phyloP scores from a whole-genome alignment of 2,329 filamentous ascomycete species.

The Canariomyces notabilis region DNA sequence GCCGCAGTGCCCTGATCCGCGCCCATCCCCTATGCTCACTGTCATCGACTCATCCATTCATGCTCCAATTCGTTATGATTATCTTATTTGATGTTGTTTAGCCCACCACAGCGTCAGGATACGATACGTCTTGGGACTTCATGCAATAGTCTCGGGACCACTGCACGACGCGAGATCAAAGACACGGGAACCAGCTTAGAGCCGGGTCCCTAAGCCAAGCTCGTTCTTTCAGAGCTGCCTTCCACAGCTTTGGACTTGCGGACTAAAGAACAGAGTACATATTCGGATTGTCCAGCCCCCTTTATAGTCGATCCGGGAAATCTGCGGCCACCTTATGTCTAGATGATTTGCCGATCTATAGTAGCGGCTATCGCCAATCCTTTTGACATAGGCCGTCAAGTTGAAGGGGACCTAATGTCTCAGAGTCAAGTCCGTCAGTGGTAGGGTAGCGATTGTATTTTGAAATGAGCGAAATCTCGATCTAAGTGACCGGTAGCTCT shows the following conservation, averaged over 20 bases:
- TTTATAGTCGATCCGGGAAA: too few relatives aligned
- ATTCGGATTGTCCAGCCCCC: background rate
- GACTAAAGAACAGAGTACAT: constrained; percentile 64
- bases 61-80: background rate
- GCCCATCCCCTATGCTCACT: background rate
- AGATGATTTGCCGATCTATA: constrained; percentile 1
- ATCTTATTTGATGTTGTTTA: background rate
- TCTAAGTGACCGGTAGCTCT: background rate
- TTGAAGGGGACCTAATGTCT: background rate
- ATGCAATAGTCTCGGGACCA: constrained; percentile 53
- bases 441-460: background rate
- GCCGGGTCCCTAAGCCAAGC: constrained; percentile 29
- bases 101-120: constrained; percentile 49
- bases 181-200: constrained; percentile 20
- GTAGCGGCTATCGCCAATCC: constrained; percentile 6
- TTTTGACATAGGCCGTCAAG: constrained; percentile 4
- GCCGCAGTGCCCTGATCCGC: constrained; percentile 1
- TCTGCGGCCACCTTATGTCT: too few relatives aligned
- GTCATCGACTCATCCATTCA: background rate
- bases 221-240: constrained; percentile 61
- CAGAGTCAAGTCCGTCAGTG: background rate
- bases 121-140: constrained; percentile 58
- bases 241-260: constrained; percentile 53
- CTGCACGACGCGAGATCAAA: constrained; percentile 56
- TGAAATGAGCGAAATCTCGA: too few relatives aligned